Evolutionary conservation across 331 rosid species (phyloP), one percentile per base, ranked within the genome.

Genomic region (Stylosanthes scabra): DNA sequence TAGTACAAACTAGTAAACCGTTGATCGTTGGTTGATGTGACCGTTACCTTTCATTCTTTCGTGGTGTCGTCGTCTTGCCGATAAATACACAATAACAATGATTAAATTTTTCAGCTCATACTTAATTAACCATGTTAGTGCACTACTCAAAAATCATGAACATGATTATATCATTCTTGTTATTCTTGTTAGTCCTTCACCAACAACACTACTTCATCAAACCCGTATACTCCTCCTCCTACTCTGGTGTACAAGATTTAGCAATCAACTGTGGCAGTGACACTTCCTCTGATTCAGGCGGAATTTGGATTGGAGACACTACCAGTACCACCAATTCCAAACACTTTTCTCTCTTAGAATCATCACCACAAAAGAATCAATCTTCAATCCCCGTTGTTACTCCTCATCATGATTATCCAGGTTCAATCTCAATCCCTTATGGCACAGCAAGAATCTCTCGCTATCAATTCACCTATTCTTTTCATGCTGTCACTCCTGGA

Each of bases 381-480:
- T 63, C 72, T 29, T 67, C 72, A 50, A 20, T 50, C 5, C 1
- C 59, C 3, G 60, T 57, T 8, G 1, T 14, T 7, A 52, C 58
- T 10, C 58, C 58, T 52, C 55, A 50, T 34, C 39, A 5, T 34
- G 10, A 16, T 13, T 1, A 34, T 65, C 7, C 70, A 20, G 50
- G 28, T 64, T 31, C 66, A 34, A 2, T 7, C 2, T 9, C 13
- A 28, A 46, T 59, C 16, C 75, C 75, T 0, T 60, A 67, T 25
- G 1, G 11, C 39, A 40, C 69, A 2, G 75, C 70, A 10, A 46
- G 70, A 11, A 52, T 68, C 54, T 76, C 80, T 1, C 2, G 3
- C 40, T 80, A 70, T 2, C 3, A 52, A 49, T 82, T 84, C 59
- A 76, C 77, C 0, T 84, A 84, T 74, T 13, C 2, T 0, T 73